Evolutionary conservation across 208 protist genomes (phyloP).

Genomic region (Wallacemonas collosoma): DNA sequence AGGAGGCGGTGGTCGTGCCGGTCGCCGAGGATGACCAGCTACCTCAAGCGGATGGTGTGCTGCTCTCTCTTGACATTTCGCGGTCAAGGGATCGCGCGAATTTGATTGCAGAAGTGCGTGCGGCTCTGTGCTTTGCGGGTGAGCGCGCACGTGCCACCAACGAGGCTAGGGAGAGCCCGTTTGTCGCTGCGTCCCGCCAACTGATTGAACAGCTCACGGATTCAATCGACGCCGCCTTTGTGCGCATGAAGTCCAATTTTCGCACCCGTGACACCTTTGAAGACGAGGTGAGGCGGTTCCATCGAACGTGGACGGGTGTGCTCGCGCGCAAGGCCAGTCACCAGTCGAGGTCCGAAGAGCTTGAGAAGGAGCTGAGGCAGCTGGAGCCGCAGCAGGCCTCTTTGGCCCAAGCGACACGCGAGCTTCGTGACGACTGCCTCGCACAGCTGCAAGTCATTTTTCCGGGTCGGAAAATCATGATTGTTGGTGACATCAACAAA

Average conservation of each 20-base stretch:
- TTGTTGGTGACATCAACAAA: constrained; percentile 82
- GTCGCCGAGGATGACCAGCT: constrained; percentile 27
- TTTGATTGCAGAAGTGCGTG: constrained; percentile 53
- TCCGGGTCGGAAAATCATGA: constrained; percentile 50
- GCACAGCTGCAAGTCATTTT: constrained; percentile 57
- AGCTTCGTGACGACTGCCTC: constrained; percentile 45
- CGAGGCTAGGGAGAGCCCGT: constrained; percentile 16
- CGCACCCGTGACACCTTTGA: constrained; percentile 38
- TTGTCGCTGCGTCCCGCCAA: constrained; percentile 2
- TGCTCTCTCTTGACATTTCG: constrained; percentile 50
- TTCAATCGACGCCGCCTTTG: constrained; percentile 50
- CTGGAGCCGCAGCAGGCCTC: constrained; percentile 43
- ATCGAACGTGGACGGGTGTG: constrained; percentile 40
- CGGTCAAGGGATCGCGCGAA: constrained; percentile 36
- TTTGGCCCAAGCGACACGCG: constrained; percentile 23
- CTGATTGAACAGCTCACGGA: constrained; percentile 28
- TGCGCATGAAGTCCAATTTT: constrained; percentile 56
- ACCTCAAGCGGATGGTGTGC: constrained; percentile 18
- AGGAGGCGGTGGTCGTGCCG: constrained; percentile 19
- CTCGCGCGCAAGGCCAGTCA: constrained; percentile 29
- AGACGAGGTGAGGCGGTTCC: constrained; percentile 46
- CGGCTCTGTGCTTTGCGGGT: constrained; percentile 50
- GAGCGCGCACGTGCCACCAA: constrained; percentile 34
- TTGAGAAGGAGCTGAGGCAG: constrained; percentile 34
- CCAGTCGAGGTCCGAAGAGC: constrained; percentile 40